Conservation (phyloP, 2,329 filamentous ascomycete genomes). For the Ophiosphaerella korrae region DNA sequence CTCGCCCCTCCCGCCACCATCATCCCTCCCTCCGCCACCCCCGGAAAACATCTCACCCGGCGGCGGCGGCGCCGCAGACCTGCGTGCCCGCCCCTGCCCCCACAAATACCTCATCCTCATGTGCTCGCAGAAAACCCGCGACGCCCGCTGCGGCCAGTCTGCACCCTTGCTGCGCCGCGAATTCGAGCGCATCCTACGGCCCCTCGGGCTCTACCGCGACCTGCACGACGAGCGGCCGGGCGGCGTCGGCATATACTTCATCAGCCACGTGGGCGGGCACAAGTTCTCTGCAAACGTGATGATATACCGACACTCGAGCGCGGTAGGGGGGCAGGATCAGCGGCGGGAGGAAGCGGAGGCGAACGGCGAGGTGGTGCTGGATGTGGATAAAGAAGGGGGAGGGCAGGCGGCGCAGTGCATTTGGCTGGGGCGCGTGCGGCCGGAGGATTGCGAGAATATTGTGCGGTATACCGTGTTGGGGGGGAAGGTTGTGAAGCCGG, state of each 20-base stretch:
- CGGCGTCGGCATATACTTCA: slow-evolving; percentile 94
- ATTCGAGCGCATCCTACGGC: slow-evolving; percentile 85
- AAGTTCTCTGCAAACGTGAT: slow-evolving; percentile 96
- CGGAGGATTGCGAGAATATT: slow-evolving; percentile 92
- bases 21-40: slow-evolving; percentile 20
- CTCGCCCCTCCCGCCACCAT: slow-evolving; percentile 57
- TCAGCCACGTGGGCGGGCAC: slow-evolving; percentile 94
- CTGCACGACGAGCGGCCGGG: slow-evolving; percentile 86
- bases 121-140: slow-evolving; percentile 92
- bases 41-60: slow-evolving; percentile 11
- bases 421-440: slow-evolving; percentile 83
- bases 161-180: slow-evolving; percentile 88
- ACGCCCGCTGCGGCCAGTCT: slow-evolving; percentile 91
- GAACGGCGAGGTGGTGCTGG: slow-evolving; percentile 40
- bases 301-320: slow-evolving; percentile 71
- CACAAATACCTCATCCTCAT: slow-evolving; percentile 88
- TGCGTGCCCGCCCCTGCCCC: slow-evolving; percentile 68
- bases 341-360: slow-evolving; percentile 45
- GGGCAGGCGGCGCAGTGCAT: slow-evolving; percentile 79
- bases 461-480: slow-evolving; percentile 87
- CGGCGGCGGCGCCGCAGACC: slow-evolving; percentile 31
- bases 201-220: slow-evolving; percentile 83
- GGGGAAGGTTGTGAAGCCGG: slow-evolving; percentile 92
- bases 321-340: slow-evolving; percentile 17
- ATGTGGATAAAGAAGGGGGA: slow-evolving; percentile 36